A percentile compares a stretch with the other conserved stretches of the same genome.
These are phyloP conservation scores for Emydomyces testavorans DNA, from an alignment of 2,329 filamentous ascomycete species.

Conservation along the genomic window DNA sequence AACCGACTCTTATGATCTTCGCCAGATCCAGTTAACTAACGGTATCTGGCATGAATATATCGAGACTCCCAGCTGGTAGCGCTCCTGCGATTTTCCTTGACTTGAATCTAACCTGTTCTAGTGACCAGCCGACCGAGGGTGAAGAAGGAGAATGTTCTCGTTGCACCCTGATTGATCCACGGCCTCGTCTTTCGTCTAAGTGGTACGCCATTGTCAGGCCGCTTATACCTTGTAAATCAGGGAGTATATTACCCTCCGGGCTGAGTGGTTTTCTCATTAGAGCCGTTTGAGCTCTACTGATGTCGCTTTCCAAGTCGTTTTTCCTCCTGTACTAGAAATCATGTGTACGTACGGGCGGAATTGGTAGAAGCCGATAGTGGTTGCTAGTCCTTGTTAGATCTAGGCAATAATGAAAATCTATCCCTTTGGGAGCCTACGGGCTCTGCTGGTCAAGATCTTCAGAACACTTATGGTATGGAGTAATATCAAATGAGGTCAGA, in stretches of 20 bases:
- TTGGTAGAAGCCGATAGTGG: conserved; percentile 2
- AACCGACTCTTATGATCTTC: not conserved
- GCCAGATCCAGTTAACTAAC: not conserved
- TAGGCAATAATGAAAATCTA: conserved; percentile 8
- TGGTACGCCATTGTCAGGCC: not conserved
- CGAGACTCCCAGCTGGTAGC: conserved; percentile 4
- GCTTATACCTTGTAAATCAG: not conserved
- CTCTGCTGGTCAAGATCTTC: not conserved
- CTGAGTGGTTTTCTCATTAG: not conserved
- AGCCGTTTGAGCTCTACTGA: not conserved
- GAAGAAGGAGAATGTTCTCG: not conserved
- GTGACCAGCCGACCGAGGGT: conserved; percentile 1
- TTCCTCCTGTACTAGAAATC: conserved; percentile 1
- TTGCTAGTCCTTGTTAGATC: conserved; percentile 8
- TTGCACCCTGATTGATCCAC: not conserved
- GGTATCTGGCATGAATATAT: not conserved
- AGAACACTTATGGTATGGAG: too few relatives aligned
- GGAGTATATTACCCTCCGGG: not conserved
- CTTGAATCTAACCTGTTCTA: conserved; percentile 9
- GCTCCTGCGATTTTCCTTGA: conserved; percentile 1
- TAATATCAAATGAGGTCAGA: too few relatives aligned
- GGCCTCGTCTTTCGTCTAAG: not conserved
- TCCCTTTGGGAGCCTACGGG: conserved; percentile 4
- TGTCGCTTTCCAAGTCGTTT: conserved; percentile 2
- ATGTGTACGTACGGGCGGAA: conserved; percentile 7